phyloP scores from a whole-genome alignment of 1,284 basidiomycete species.

The Ustilago loliicola region DNA sequence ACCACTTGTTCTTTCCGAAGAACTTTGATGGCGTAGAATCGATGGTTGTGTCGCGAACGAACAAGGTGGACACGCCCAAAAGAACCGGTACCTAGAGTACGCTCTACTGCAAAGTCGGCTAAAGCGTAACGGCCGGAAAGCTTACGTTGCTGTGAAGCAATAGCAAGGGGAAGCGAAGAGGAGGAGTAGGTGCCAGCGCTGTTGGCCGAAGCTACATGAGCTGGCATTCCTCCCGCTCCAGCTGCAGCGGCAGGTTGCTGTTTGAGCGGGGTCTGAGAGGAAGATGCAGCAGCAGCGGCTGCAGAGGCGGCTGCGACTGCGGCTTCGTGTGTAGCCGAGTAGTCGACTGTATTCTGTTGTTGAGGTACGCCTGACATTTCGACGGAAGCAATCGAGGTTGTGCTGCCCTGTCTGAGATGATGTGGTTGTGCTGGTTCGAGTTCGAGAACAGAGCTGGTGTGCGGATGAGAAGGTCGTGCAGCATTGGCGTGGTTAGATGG shows the following conservation, averaged over 20 bases:
- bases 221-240: slow-evolving; percentile 1
- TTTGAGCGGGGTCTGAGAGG: slow-evolving; percentile 10
- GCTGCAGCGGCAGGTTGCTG: slow-evolving; percentile 16
- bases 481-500: slow-evolving; percentile 30
- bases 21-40: slow-evolving; percentile 70
- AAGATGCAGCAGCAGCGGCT: slow-evolving; percentile 23
- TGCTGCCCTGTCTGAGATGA: not conserved
- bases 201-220: slow-evolving; percentile 41
- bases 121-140: slow-evolving; percentile 68
- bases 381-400: slow-evolving; percentile 14
- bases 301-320: slow-evolving; percentile 41
- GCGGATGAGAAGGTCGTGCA: not conserved
- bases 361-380: slow-evolving; percentile 38
- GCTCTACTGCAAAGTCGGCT: slow-evolving; percentile 63
- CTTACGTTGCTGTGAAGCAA: slow-evolving; percentile 57
- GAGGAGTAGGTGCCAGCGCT: slow-evolving; percentile 50
- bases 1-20: slow-evolving; percentile 82
- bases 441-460: not conserved
- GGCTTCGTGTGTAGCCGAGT: slow-evolving; percentile 43
- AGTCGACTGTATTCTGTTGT: slow-evolving; percentile 21
- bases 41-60: slow-evolving; percentile 63
- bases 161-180: slow-evolving; percentile 44
- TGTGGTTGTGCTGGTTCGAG: not conserved
- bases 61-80: slow-evolving; percentile 69
- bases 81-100: slow-evolving; percentile 67